Conservation (phyloP, 768 basidiomycete species). For the Pseudohyphozyma bogoriensis region DNA sequence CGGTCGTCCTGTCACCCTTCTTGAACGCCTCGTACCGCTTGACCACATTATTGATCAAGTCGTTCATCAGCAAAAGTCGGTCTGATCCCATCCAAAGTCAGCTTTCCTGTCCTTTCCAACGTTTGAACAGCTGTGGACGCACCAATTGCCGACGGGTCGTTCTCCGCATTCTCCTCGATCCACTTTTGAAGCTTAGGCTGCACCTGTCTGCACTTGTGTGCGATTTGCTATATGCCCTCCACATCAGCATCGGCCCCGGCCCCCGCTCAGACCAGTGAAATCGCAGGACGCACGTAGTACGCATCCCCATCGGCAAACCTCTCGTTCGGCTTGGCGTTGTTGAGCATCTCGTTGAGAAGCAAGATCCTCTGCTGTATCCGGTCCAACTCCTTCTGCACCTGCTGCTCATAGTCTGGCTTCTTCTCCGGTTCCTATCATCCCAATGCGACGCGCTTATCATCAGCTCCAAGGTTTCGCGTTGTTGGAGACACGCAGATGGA, state of each 20-base stretch:
- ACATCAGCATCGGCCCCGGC: neutral
- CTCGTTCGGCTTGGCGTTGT: conserved; percentile 68
- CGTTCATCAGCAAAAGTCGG: conserved; percentile 89
- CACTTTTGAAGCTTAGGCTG: conserved; percentile 95
- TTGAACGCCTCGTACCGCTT: conserved; percentile 87
- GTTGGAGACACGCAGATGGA: neutral
- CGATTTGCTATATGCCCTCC: conserved; percentile 66
- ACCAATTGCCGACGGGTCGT: conserved; percentile 86
- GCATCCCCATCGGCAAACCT: conserved; percentile 77
- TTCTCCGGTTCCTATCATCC: conserved; percentile 65
- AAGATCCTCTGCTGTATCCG: conserved; percentile 93
- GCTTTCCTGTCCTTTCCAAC: neutral
- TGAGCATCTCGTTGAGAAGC: conserved; percentile 91
- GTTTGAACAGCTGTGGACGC: conserved; percentile 30
- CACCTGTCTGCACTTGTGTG: conserved; percentile 64
- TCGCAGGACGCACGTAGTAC: conserved; percentile 59
- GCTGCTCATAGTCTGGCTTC: conserved; percentile 84
- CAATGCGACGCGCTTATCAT: too few species aligned
- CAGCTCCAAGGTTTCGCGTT: neutral
- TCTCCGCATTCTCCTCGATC: conserved; percentile 84
- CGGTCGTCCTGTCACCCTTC: conserved; percentile 65
- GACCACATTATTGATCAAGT: conserved; percentile 89
- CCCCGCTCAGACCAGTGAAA: neutral
- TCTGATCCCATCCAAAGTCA: conserved; percentile 45
- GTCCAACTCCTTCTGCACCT: conserved; percentile 79